phyloP scores from a whole-genome alignment of 2,329 filamentous ascomycete genomes.

The Leptographium radiaticola region DNA sequence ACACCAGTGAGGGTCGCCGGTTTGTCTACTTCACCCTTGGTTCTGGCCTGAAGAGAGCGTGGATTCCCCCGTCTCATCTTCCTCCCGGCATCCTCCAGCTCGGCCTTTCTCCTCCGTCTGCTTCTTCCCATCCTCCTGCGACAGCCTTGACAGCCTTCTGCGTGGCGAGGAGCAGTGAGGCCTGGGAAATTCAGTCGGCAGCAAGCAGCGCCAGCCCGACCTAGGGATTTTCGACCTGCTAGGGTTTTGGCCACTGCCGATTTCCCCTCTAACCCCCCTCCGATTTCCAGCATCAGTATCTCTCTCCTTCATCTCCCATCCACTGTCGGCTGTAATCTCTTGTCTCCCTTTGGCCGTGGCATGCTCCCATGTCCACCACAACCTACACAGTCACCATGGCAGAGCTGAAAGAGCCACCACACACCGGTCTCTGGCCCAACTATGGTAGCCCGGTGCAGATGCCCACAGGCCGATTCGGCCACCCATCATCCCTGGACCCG shows the following conservation, averaged over 20 bases:
- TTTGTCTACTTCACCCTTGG: background rate
- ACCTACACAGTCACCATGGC: conserved; percentile 50
- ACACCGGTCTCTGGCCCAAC: conserved; percentile 44
- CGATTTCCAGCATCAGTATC: background rate
- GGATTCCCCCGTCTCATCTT: background rate
- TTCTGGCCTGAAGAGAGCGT: background rate
- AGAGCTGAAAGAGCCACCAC: conserved; percentile 48
- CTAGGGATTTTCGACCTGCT: background rate
- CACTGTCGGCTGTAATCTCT: background rate
- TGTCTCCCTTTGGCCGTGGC: conserved; percentile 15
- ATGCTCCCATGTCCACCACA: conserved; percentile 49
- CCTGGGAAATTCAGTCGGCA: background rate
- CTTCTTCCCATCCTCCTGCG: background rate
- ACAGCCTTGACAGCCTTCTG: background rate
- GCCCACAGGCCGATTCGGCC: conserved; percentile 33
- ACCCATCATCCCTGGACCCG: conserved; percentile 31
- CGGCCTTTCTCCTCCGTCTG: background rate
- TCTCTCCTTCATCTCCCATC: background rate
- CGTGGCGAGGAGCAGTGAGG: background rate
- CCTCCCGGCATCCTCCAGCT: background rate
- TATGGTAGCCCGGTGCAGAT: conserved; percentile 43
- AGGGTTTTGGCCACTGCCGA: background rate
- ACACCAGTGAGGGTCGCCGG: background rate
- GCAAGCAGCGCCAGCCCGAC: background rate
- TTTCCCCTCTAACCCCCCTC: background rate